phyloP scores from a whole-genome alignment of 163 green algal species.

The Volvox carteri region DNA sequence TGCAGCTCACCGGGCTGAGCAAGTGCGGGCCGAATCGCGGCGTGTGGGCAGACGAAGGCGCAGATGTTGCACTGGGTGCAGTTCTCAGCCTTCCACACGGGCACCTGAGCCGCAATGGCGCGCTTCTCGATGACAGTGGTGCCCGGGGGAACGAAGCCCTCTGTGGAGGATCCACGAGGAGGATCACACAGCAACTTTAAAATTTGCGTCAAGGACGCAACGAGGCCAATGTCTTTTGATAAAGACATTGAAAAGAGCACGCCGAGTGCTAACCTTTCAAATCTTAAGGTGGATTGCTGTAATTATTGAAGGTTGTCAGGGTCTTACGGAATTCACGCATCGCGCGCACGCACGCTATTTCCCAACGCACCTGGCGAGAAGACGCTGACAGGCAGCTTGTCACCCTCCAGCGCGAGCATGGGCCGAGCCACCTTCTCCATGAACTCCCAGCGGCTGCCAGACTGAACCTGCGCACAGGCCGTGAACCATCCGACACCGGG shows the following conservation, averaged over 20 bases:
- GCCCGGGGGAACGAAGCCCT: conserved; percentile 71
- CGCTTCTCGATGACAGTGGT: conserved; percentile 73
- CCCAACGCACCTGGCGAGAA: conserved; percentile 63
- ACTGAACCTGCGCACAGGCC: no score
- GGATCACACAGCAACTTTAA: no score
- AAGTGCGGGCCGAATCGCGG: conserved; percentile 74
- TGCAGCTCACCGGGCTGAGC: conserved; percentile 63
- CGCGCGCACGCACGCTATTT: no score
- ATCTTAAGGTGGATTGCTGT: no score
- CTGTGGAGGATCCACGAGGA: no score
- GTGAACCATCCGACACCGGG: no score
- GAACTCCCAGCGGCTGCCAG: conserved; percentile 60
- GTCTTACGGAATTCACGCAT: no score
- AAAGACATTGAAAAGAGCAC: no score
- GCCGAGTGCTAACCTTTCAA: no score
- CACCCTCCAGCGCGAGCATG: conserved; percentile 73
- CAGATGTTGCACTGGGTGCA: conserved; percentile 84
- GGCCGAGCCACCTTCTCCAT: conserved; percentile 71
- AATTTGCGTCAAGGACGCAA: no score
- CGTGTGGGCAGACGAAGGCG: conserved; percentile 76
- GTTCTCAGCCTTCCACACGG: conserved; percentile 64
- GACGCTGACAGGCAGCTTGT: conserved; percentile 74
- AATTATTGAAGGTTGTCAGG: no score
- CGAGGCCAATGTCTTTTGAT: no score
- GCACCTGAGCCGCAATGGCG: conserved; percentile 67